Percentiles rank a stretch among this genome's conserved stretches.
Evolutionary conservation across 768 basidiomycete species (phyloP).

Genomic region (Boletus rex-veris): DNA sequence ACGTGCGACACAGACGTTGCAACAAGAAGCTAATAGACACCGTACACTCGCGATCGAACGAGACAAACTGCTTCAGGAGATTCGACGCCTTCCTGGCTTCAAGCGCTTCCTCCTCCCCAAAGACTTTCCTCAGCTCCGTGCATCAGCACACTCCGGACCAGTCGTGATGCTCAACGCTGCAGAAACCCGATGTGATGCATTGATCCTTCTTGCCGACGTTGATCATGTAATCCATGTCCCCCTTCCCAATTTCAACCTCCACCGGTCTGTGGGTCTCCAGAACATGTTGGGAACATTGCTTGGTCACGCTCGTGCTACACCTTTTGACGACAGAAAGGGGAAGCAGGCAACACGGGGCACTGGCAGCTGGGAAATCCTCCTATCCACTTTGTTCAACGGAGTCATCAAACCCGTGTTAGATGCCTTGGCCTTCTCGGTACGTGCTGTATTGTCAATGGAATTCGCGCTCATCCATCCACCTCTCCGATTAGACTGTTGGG

Average conservation of each 20-base stretch:
- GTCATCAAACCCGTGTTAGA: conserved; percentile 4
- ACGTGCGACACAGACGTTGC: not conserved
- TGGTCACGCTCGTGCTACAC: not conserved
- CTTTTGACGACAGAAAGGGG: not conserved
- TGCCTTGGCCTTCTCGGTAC: not conserved
- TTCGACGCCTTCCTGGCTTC: conserved; percentile 2
- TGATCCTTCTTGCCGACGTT: conserved; percentile 1
- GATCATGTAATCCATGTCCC: conserved; percentile 2
- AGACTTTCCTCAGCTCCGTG: not conserved
- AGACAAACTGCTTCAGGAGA: not conserved
- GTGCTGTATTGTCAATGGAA: not conserved
- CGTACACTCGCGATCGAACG: conserved; percentile 1
- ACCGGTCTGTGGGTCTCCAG: not conserved
- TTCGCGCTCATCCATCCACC: too few relatives aligned
- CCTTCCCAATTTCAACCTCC: not conserved
- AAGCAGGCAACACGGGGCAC: not conserved
- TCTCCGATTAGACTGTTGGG: not conserved
- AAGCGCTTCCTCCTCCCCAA: not conserved
- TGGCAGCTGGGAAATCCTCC: not conserved
- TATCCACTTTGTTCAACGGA: conserved; percentile 5
- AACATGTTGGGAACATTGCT: not conserved
- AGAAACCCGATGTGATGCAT: conserved; percentile 32
- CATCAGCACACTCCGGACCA: not conserved
- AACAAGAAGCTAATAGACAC: not conserved
- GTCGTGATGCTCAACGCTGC: not conserved